These are phyloP conservation scores for Thelonectria rubi DNA, from an alignment of 2,329 filamentous ascomycete species.

Conservation along the genomic window DNA sequence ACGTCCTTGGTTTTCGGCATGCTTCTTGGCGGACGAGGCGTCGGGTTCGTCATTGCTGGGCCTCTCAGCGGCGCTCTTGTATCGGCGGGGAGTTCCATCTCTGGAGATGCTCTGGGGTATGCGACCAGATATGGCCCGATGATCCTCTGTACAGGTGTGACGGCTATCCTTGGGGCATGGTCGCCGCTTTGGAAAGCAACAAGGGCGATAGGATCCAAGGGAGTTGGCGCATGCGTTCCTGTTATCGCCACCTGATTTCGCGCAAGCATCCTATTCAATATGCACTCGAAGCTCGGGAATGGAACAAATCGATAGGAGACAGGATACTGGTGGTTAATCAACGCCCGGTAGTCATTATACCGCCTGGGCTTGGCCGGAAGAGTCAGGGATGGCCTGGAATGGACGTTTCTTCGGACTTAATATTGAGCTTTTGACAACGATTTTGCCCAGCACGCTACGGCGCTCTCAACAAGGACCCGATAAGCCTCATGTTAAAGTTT, in stretches of 20 bases:
- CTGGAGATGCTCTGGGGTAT: conserved; percentile 43
- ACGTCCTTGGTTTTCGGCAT: conserved; percentile 45
- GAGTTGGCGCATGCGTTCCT: conserved; percentile 16
- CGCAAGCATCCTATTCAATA: too few species aligned
- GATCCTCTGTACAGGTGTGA: conserved; percentile 46
- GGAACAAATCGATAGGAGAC: too few species aligned
- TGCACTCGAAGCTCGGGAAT: too few species aligned
- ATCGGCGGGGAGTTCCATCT: conserved; percentile 35
- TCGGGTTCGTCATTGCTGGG: conserved; percentile 43
- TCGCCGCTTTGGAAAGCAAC: conserved; percentile 50
- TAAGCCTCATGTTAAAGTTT: too few species aligned
- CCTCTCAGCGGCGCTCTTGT: conserved; percentile 44
- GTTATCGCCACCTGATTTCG: conserved; percentile 4
- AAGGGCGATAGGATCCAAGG: conserved; percentile 37
- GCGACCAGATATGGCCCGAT: conserved; percentile 46
- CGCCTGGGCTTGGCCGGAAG: too few species aligned
- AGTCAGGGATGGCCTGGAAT: too few species aligned
- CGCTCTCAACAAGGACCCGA: too few species aligned
- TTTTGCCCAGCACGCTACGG: too few species aligned
- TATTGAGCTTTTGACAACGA: too few species aligned
- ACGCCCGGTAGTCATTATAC: too few species aligned
- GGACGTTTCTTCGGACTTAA: too few species aligned
- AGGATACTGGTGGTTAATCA: too few species aligned
- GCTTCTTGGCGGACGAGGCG: conserved; percentile 43
- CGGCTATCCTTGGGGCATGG: conserved; percentile 45